Conservation (phyloP, 768 basidiomycete genomes). For the Russula ochroleuca region DNA sequence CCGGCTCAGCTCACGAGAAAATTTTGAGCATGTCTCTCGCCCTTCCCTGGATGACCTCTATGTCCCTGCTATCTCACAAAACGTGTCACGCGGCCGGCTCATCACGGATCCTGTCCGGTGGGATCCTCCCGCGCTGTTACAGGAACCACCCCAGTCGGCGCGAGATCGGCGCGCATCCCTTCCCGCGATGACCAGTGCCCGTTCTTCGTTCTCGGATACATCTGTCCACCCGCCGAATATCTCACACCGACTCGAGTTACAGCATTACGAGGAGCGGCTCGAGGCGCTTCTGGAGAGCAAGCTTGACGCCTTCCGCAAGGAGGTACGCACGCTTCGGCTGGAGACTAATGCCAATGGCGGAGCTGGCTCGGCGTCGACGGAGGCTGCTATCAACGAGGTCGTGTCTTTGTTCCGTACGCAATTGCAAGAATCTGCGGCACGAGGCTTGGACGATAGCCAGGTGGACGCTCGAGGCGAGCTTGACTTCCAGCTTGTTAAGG, state of each 20-base stretch:
- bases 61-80: slow-evolving; percentile 63
- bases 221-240: slow-evolving; percentile 49
- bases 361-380: slow-evolving; percentile 41
- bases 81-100: slow-evolving; percentile 49
- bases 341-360: slow-evolving; percentile 29
- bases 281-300: slow-evolving; percentile 67
- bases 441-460: slow-evolving; percentile 55
- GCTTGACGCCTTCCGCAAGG: slow-evolving; percentile 47
- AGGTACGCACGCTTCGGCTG: slow-evolving; percentile 33
- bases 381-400: slow-evolving; percentile 61
- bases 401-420: slow-evolving; percentile 64
- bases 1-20: slow-evolving; percentile 67
- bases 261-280: slow-evolving; percentile 57
- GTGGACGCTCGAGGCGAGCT: slow-evolving; percentile 72
- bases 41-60: slow-evolving; percentile 77
- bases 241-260: slow-evolving; percentile 51
- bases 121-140: slow-evolving; percentile 31
- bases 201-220: slow-evolving; percentile 42
- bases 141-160: slow-evolving; percentile 41
- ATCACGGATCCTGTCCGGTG: slow-evolving; percentile 54
- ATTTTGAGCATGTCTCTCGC: slow-evolving; percentile 60
- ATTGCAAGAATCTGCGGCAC: slow-evolving; percentile 56
- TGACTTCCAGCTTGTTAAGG: slow-evolving; percentile 72
- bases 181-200: slow-evolving; percentile 44
- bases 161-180: slow-evolving; percentile 35